These are phyloP conservation scores for Argentina anserina DNA, from an alignment of 306 rosid species.

Conservation along the genomic window DNA sequence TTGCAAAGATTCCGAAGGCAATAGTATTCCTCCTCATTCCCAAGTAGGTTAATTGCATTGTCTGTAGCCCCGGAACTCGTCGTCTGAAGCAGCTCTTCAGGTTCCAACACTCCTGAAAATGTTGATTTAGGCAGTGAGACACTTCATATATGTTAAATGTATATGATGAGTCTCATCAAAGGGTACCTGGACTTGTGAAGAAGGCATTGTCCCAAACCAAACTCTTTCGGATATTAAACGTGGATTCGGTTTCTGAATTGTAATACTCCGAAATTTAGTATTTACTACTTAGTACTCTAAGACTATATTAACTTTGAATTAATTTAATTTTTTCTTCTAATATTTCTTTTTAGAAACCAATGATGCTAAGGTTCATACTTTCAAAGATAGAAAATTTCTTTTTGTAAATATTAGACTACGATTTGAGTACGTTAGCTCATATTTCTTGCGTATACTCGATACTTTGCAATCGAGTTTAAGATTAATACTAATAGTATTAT, in stretches of 20 bases:
- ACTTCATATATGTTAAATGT: neutral
- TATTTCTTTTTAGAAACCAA: too few relatives aligned
- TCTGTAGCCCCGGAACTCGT: conserved; percentile 16
- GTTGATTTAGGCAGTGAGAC: neutral
- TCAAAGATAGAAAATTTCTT: too few relatives aligned
- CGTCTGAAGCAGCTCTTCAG: conserved; percentile 49
- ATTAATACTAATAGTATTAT: too few relatives aligned
- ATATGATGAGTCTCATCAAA: neutral
- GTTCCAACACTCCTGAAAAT: conserved; percentile 60
- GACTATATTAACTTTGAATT: too few relatives aligned
- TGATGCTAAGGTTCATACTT: too few relatives aligned
- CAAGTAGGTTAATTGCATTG: conserved; percentile 21
- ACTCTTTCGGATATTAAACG: conserved; percentile 46
- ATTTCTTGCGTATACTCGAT: too few relatives aligned
- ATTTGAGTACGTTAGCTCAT: too few relatives aligned
- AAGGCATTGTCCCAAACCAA: conserved; percentile 82
- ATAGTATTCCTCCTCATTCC: conserved; percentile 32
- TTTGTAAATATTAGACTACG: too few relatives aligned
- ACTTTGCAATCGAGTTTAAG: too few relatives aligned
- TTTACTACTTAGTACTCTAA: too few relatives aligned
- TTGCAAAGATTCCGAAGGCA: conserved; percentile 33
- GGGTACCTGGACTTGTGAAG: conserved; percentile 56
- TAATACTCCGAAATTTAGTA: too few relatives aligned
- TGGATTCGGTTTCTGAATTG: conserved; percentile 18
- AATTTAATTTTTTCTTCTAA: too few relatives aligned